These are phyloP conservation scores for Sisymbrium altissimum DNA, from an alignment of 345 rosid species.

Conservation along the genomic window DNA sequence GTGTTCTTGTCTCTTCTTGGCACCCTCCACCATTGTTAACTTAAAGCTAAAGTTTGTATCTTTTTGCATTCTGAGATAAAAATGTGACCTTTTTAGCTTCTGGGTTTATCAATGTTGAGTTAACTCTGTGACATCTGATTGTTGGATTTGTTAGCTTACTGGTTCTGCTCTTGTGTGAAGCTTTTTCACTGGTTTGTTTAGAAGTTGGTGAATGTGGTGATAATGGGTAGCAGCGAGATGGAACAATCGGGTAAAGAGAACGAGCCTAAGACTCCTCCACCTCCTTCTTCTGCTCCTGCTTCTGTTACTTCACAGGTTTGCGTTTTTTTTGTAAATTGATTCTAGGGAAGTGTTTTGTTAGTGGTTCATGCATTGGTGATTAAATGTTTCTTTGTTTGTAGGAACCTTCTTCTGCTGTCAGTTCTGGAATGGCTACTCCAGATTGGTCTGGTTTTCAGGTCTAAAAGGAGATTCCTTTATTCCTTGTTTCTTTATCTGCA, in stretches of 20 bases:
- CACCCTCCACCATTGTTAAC: constrained; percentile 5
- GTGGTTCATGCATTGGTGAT: constrained; percentile 3
- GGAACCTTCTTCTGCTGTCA: constrained; percentile 66
- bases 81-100: not conserved
- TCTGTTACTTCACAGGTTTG: constrained; percentile 55
- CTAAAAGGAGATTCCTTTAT: constrained; percentile 8
- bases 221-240: constrained; percentile 71
- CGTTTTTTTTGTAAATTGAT: not conserved
- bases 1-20: not conserved
- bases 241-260: constrained; percentile 67
- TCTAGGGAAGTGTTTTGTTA: not conserved
- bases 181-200: constrained; percentile 29
- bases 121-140: not conserved
- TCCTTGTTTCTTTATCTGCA: not conserved
- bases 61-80: not conserved
- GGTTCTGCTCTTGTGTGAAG: constrained; percentile 40
- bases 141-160: not conserved
- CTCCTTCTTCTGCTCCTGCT: constrained; percentile 44
- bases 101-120: not conserved
- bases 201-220: constrained; percentile 31
- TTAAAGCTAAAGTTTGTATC: not conserved
- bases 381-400: constrained; percentile 29
- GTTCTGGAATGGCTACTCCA: constrained; percentile 58
- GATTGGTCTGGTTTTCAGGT: constrained; percentile 99
- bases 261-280: constrained; percentile 47